Base-by-base conservation (phyloP, 768 basidiomycete species). In the Mycena floridula region DNA sequence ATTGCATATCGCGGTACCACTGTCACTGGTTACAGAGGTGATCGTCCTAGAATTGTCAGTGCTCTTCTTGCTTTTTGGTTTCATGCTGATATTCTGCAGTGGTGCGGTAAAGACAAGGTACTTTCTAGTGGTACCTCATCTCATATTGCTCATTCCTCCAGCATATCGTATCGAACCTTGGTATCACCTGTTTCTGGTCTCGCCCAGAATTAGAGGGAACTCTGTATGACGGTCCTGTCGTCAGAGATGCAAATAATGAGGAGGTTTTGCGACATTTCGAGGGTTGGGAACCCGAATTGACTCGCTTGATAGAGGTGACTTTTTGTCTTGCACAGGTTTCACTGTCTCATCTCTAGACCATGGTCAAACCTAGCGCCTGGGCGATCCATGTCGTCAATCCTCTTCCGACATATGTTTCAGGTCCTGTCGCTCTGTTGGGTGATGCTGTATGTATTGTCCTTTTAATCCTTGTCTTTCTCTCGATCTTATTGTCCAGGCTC, bases 301-400 rank as follows among this genome's bases (percentile, higher is more conserved):
- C 42, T 3, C 27, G 37, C 13, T n/a, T 59, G 23, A 26, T 58
- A 18, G 24, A 50, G 45, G 52, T 55, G 25, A 35, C 37, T 12
- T 16, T 26, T 39, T 42, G 24, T 12, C 24, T 43, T 21, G 27
- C 35, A 25, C 24, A 18, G 20, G 16, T 16, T 25, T 24, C 20
- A 7, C 21, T 25, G 12, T 30, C 18, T 40, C 22, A 37, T 11
- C 15, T 12, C n/a, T 43, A 26, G 20, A 23, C 25, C n/a, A 21
- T 18, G 43, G 56, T 58, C 21, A 54, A 43, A 8, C 57, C 61
- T 2, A 62, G 54, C 21, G 54, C 60, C 38, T 74, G 72, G 68
- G 68, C 65, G 1, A 57, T 75, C 9, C 64, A 69, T 47, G 52
- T 58, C 13, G 56, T 74, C 11, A 54, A 57, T 5, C 50, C 58